Evolutionary conservation across 1,284 basidiomycete genomes (phyloP).

Genomic region (Cystobasidium slooffiae): DNA sequence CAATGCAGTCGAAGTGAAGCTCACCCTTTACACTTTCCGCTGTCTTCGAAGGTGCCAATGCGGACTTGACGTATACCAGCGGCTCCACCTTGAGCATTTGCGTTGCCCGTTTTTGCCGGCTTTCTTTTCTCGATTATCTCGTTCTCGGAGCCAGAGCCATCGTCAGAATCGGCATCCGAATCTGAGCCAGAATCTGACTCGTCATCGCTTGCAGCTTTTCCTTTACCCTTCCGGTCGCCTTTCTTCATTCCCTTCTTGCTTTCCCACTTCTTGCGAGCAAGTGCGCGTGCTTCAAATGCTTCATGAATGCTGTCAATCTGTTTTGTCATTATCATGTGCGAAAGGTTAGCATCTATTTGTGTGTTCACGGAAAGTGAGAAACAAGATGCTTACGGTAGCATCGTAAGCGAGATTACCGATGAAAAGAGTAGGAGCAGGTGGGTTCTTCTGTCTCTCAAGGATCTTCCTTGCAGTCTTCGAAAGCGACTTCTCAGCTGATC

Average conservation of each 20-base stretch:
- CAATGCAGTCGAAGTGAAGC: slow-evolving; percentile 47
- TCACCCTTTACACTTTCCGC: slow-evolving; percentile 91
- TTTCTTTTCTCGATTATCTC: slow-evolving; percentile 56
- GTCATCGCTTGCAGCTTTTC: slow-evolving; percentile 14
- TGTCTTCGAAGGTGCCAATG: slow-evolving; percentile 94
- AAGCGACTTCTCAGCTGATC: slow-evolving; percentile 53
- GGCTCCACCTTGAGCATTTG: background rate
- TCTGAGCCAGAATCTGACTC: slow-evolving; percentile 19
- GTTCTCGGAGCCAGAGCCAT: background rate
- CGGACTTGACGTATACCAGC: slow-evolving; percentile 84
- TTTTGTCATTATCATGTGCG: background rate
- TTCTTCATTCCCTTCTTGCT: slow-evolving; percentile 46
- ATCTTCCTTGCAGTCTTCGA: slow-evolving; percentile 79
- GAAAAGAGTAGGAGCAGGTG: slow-evolving; percentile 80
- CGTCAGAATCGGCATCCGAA: slow-evolving; percentile 1
- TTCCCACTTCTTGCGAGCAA: slow-evolving; percentile 48
- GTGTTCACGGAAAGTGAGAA: background rate
- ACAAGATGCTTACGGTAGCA: slow-evolving; percentile 50
- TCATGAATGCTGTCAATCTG: slow-evolving; percentile 70
- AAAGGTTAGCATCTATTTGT: background rate
- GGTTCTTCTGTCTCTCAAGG: slow-evolving; percentile 77
- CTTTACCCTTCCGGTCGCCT: slow-evolving; percentile 38
- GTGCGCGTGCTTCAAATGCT: slow-evolving; percentile 70
- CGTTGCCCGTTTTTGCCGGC: background rate
- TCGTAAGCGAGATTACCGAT: slow-evolving; percentile 77